These are phyloP conservation scores for Chlorella vulgaris DNA, from an alignment of 139 green algal genomes.

Conservation along the genomic window DNA sequence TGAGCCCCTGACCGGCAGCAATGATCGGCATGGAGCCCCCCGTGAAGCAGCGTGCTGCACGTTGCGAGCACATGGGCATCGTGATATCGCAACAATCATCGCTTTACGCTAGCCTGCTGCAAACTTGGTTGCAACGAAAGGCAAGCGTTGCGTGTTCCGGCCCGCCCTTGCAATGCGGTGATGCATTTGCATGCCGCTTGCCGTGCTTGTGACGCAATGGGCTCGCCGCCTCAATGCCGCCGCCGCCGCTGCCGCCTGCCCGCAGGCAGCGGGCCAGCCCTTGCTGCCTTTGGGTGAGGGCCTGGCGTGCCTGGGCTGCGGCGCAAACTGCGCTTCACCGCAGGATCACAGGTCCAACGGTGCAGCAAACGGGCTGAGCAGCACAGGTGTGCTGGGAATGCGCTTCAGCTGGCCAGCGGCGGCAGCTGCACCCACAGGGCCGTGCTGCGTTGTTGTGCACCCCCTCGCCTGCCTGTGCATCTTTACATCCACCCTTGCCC, in stretches of 20 bases:
- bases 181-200: neutral
- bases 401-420: neutral
- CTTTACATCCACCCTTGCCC: too few species aligned
- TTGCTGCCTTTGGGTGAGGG: slow-evolving; percentile 19
- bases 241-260: neutral
- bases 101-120: neutral
- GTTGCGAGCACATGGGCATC: neutral
- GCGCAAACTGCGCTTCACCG: neutral
- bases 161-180: neutral
- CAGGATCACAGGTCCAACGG: neutral
- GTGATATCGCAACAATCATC: neutral
- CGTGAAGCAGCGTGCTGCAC: neutral
- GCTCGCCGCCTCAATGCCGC: neutral
- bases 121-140: neutral
- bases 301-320: slow-evolving; percentile 28
- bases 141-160: neutral
- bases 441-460: too few species aligned
- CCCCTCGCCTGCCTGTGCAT: too few species aligned
- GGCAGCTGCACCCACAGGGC: neutral
- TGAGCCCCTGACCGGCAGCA: too few species aligned
- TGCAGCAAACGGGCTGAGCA: neutral
- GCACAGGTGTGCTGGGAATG: neutral
- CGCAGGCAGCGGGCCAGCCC: neutral
- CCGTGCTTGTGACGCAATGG: neutral
- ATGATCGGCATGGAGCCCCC: too few species aligned